phyloP scores from a whole-genome alignment of 805 yeast genomes.

The Teunomyces cretensis region DNA sequence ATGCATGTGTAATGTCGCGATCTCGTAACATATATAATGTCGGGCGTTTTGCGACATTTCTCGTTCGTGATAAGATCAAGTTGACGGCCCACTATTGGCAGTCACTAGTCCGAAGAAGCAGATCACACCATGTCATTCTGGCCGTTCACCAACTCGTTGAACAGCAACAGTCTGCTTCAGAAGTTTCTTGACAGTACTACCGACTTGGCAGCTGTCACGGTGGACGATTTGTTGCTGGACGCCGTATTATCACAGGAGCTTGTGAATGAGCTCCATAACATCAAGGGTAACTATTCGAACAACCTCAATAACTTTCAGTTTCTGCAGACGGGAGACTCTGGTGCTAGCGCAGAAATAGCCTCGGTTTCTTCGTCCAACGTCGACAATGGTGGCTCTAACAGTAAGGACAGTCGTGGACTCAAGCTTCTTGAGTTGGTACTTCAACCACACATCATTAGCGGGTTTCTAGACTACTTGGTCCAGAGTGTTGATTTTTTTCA shows the following conservation, averaged over 20 bases:
- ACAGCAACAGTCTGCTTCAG: conserved; percentile 38
- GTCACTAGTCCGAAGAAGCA: background rate
- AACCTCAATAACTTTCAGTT: conserved; percentile 26
- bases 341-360: conserved; percentile 24
- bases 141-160: conserved; percentile 42
- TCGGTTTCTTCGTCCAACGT: conserved; percentile 36
- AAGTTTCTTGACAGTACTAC: conserved; percentile 38
- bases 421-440: conserved; percentile 77
- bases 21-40: background rate
- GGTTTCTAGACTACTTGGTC: conserved; percentile 67
- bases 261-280: conserved; percentile 35
- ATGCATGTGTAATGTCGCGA: background rate
- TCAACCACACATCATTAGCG: conserved; percentile 70
- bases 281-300: conserved; percentile 35
- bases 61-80: background rate
- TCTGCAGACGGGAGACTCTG: conserved; percentile 16
- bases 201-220: conserved; percentile 32
- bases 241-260: conserved; percentile 36
- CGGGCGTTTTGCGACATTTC: conserved; percentile 1
- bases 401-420: conserved; percentile 37
- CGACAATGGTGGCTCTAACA: conserved; percentile 20
- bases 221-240: conserved; percentile 34
- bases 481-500: conserved; percentile 47
- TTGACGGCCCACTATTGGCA: conserved; percentile 3
- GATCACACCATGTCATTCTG: conserved; percentile 39